A percentile compares a stretch with the other conserved stretches of the same genome.
These are phyloP conservation scores for Exutisphaerella laricina DNA, from an alignment of 2,329 filamentous ascomycete species.

Conservation along the genomic window DNA sequence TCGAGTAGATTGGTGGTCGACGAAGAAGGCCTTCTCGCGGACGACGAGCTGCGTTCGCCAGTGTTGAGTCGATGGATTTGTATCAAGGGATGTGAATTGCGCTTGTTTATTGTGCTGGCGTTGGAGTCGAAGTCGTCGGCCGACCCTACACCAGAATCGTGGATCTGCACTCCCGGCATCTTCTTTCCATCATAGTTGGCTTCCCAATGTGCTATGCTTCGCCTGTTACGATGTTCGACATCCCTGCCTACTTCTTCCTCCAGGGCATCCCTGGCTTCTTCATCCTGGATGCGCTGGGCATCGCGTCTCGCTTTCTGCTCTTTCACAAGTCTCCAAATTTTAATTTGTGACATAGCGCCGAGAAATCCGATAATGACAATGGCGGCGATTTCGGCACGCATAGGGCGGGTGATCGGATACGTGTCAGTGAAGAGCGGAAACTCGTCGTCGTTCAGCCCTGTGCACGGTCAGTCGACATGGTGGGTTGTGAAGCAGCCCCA, in stretches of 20 bases:
- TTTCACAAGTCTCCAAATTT: constrained; percentile 74
- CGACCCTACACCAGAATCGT: constrained; percentile 48
- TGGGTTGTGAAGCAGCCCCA: constrained; percentile 3
- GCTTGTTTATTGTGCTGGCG: constrained; percentile 8
- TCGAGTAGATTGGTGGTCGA: constrained; percentile 1
- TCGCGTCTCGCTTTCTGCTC: constrained; percentile 45
- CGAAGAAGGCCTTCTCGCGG: constrained; percentile 1
- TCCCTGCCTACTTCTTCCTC: constrained; percentile 59
- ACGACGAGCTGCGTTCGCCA: not conserved
- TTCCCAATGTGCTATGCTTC: constrained; percentile 69
- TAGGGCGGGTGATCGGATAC: constrained; percentile 81
- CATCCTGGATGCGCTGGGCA: constrained; percentile 44
- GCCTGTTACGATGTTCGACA: constrained; percentile 56
- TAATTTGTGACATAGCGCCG: constrained; percentile 77
- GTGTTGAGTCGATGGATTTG: constrained; percentile 7
- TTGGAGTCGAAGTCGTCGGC: constrained; percentile 19
- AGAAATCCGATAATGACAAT: constrained; percentile 68
- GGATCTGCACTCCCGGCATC: constrained; percentile 31
- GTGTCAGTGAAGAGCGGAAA: constrained; percentile 73
- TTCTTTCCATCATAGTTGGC: constrained; percentile 57
- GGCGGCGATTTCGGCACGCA: constrained; percentile 75
- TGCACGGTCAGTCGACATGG: constrained; percentile 9
- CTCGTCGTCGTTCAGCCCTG: constrained; percentile 65
- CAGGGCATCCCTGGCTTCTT: constrained; percentile 60
- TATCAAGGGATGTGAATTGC: constrained; percentile 11